Conservation (phyloP, 2,329 filamentous ascomycete genomes). For the Colletotrichum sublineola region DNA sequence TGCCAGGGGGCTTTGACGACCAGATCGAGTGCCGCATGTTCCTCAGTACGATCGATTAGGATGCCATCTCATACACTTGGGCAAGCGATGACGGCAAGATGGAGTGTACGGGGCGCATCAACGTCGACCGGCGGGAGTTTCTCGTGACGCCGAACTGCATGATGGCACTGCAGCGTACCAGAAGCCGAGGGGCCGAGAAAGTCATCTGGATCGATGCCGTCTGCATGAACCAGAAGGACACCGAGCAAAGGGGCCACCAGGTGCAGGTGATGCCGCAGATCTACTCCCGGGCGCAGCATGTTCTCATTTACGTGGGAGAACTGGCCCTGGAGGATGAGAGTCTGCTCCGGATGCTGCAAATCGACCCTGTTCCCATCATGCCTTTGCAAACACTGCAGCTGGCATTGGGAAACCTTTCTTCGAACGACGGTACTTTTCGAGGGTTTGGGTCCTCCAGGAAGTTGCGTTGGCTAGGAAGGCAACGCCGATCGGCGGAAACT, state of each 20-base stretch:
- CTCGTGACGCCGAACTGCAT: constrained; percentile 13
- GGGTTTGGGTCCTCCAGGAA: constrained; percentile 47
- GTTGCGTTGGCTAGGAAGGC: constrained; percentile 43
- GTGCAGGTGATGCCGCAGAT: constrained; percentile 42
- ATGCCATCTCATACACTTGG: constrained; percentile 55
- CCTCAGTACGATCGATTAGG: constrained; percentile 43
- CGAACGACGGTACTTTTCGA: constrained; percentile 15
- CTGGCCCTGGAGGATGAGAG: constrained; percentile 42
- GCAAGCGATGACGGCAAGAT: constrained; percentile 43
- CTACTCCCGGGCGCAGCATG: constrained; percentile 34
- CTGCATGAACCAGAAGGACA: constrained; percentile 43
- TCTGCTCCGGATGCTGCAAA: not conserved
- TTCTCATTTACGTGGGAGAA: constrained; percentile 39
- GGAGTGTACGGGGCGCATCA: not conserved
- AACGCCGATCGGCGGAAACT: not conserved
- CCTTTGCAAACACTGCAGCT: not conserved
- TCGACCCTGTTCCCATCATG: not conserved
- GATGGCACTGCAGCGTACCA: constrained; percentile 8
- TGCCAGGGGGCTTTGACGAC: constrained; percentile 1
- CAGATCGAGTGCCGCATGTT: not conserved
- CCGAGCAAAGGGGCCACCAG: constrained; percentile 40
- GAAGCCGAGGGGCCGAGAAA: not conserved
- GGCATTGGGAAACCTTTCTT: not conserved
- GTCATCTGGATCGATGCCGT: constrained; percentile 44
- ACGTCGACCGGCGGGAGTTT: not conserved